These are phyloP conservation scores for Lathyrus sativus DNA, from an alignment of 306 rosid species.

Conservation along the genomic window DNA sequence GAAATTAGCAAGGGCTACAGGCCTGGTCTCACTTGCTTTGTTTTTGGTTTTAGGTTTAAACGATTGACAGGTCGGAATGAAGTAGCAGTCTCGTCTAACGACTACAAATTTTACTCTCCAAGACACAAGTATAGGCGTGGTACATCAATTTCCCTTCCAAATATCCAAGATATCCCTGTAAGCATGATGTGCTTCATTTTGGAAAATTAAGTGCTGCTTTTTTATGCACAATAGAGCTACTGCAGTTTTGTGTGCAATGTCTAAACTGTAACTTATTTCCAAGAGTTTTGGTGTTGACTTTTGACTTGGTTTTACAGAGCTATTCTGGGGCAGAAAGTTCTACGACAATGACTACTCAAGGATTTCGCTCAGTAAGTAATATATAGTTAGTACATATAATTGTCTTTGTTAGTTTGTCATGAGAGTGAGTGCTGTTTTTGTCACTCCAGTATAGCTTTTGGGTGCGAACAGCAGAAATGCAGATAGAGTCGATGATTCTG, in stretches of 20 bases:
- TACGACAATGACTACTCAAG: slow-evolving; percentile 62
- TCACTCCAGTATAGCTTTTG: slow-evolving; percentile 17
- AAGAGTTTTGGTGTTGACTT: slow-evolving; percentile 22
- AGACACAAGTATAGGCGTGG: slow-evolving; percentile 87
- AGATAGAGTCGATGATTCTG: background rate
- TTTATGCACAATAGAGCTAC: slow-evolving; percentile 25
- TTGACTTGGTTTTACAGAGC: slow-evolving; percentile 55
- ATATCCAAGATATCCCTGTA: slow-evolving; percentile 70
- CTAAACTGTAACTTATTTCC: slow-evolving; percentile 3
- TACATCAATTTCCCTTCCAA: slow-evolving; percentile 62
- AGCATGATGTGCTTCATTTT: slow-evolving; percentile 43
- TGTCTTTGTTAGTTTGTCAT: slow-evolving; percentile 19
- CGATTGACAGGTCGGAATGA: slow-evolving; percentile 91
- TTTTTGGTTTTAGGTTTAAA: slow-evolving; percentile 67
- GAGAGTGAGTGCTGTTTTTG: slow-evolving; percentile 22
- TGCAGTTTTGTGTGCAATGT: slow-evolving; percentile 10
- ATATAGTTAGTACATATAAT: slow-evolving; percentile 37
- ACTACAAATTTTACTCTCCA: slow-evolving; percentile 91
- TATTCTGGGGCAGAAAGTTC: slow-evolving; percentile 76
- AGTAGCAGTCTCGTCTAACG: slow-evolving; percentile 68
- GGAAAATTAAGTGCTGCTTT: slow-evolving; percentile 29
- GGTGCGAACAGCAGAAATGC: slow-evolving; percentile 21
- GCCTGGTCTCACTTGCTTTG: slow-evolving; percentile 34
- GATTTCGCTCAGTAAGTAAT: slow-evolving; percentile 75
- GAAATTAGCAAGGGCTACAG: slow-evolving; percentile 10